A percentile compares a stretch with the other conserved stretches of the same genome.
Evolutionary conservation across 2,329 filamentous ascomycete species (phyloP).

Genomic region (Verticillium tricorpus): DNA sequence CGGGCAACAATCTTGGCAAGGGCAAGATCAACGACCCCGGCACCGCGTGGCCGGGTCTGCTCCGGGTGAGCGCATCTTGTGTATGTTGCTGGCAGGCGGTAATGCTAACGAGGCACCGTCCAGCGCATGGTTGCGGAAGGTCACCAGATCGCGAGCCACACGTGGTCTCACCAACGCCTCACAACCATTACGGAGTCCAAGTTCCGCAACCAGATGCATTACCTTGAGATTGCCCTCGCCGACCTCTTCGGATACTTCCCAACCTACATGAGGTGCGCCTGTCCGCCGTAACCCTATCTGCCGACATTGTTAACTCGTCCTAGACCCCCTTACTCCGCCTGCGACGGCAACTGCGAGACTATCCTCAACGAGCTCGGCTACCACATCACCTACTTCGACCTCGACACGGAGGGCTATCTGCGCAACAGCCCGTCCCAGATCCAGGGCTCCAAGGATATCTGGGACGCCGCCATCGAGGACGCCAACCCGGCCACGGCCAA

Average conservation of each 20-base stretch:
- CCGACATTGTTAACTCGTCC: background rate
- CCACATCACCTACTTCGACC: slow-evolving; percentile 29
- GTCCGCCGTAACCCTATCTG: background rate
- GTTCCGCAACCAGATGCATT: slow-evolving; percentile 42
- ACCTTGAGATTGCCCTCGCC: slow-evolving; percentile 50
- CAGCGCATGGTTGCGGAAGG: slow-evolving; percentile 45
- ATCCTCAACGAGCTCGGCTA: slow-evolving; percentile 25
- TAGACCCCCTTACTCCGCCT: slow-evolving; percentile 38
- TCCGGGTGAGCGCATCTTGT: slow-evolving; percentile 23
- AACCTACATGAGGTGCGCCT: slow-evolving; percentile 41
- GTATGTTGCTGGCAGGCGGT: no score
- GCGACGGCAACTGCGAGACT: slow-evolving; percentile 18
- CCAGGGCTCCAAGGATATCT: slow-evolving; percentile 29
- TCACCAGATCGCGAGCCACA: slow-evolving; percentile 58
- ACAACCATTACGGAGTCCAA: slow-evolving; percentile 9
- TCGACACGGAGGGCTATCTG: slow-evolving; percentile 30
- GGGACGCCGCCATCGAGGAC: slow-evolving; percentile 26
- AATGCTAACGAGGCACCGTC: background rate
- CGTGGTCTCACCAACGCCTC: slow-evolving; percentile 40
- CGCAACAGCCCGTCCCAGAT: slow-evolving; percentile 25
- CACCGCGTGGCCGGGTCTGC: slow-evolving; percentile 27
- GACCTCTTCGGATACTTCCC: slow-evolving; percentile 52
- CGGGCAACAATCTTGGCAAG: slow-evolving; percentile 36
- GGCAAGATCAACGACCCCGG: slow-evolving; percentile 44
- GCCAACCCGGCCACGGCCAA: slow-evolving; percentile 19